phyloP scores from a whole-genome alignment of 805 yeast species.

The Phaffomyces thermotolerans region DNA sequence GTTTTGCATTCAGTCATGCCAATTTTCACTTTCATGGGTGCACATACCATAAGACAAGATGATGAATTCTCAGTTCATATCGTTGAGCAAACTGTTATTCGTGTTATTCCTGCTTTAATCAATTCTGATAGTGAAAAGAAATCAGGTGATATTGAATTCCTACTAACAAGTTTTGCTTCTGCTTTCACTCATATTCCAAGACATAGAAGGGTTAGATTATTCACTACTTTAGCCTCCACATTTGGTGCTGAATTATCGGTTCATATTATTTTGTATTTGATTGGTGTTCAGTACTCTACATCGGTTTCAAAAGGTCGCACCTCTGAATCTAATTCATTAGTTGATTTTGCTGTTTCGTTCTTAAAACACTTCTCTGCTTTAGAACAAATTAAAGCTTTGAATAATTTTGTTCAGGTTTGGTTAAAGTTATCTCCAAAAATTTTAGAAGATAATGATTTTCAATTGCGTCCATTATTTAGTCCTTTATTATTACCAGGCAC shows the following conservation, averaged over 20 bases:
- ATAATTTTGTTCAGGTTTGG: constrained; percentile 47
- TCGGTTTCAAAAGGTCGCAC: constrained; percentile 47
- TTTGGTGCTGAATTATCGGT: constrained; percentile 62
- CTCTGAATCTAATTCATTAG: constrained; percentile 57
- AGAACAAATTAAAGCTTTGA: constrained; percentile 57
- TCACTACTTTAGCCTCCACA: constrained; percentile 69
- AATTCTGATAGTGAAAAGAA: constrained; percentile 30
- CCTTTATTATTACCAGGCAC: constrained; percentile 47
- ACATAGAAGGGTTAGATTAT: constrained; percentile 86
- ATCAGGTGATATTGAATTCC: constrained; percentile 68
- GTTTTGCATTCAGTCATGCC: constrained; percentile 97
- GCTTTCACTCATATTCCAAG: constrained; percentile 95
- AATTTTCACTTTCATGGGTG: constrained; percentile 98
- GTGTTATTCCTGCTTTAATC: constrained; percentile 87
- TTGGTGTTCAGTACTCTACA: constrained; percentile 71
- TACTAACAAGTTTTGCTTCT: constrained; percentile 83
- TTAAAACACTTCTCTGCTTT: constrained; percentile 57
- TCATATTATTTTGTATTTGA: constrained; percentile 65
- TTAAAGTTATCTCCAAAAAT: constrained; percentile 30
- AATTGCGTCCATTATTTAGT: constrained; percentile 55
- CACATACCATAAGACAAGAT: constrained; percentile 92
- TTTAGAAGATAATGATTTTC: constrained; percentile 20
- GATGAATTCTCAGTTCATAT: constrained; percentile 92
- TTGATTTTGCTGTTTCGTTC: constrained; percentile 69
- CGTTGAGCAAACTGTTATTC: constrained; percentile 82